These are phyloP conservation scores for Alternaria brassicicola DNA, from an alignment of 2,329 filamentous ascomycete genomes.

Conservation along the genomic window DNA sequence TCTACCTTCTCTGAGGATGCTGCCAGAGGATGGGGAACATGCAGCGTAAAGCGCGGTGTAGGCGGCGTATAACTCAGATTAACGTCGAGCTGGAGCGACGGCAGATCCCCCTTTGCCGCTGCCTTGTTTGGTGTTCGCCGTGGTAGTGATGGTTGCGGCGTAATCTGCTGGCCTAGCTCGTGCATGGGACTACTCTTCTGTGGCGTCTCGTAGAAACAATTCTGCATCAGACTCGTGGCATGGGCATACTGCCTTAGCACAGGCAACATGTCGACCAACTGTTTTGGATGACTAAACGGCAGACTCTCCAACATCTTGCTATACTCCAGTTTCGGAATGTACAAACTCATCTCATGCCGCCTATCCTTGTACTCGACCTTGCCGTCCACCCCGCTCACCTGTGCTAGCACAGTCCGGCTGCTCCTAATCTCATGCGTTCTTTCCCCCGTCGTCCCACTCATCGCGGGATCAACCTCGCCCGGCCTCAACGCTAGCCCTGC, in stretches of 20 bases:
- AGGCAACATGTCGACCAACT: conserved; percentile 76
- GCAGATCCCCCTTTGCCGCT: neutral
- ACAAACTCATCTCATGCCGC: conserved; percentile 64
- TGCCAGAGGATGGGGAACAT: conserved; percentile 39
- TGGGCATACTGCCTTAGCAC: conserved; percentile 75
- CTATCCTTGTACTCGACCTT: conserved; percentile 34
- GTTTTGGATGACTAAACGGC: conserved; percentile 78
- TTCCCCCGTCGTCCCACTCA: conserved; percentile 50
- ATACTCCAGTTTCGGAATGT: conserved; percentile 75
- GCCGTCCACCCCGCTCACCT: conserved; percentile 38
- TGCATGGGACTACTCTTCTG: conserved; percentile 40
- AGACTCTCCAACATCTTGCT: conserved; percentile 70
- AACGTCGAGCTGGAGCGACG: conserved; percentile 35
- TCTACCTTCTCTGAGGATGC: neutral
- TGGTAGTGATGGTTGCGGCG: too few species aligned
- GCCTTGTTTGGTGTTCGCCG: neutral
- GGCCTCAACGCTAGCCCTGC: conserved; percentile 59
- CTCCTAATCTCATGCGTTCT: conserved; percentile 59
- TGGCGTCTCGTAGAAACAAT: conserved; percentile 57
- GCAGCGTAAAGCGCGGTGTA: conserved; percentile 38
- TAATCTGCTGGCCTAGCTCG: conserved; percentile 7
- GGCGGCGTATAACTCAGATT: conserved; percentile 42
- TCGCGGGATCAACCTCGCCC: conserved; percentile 59
- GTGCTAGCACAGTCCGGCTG: conserved; percentile 55
- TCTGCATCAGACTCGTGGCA: conserved; percentile 67